Base-by-base conservation (phyloP, 2,329 filamentous ascomycete species). In the Cryphonectria nitschkei region DNA sequence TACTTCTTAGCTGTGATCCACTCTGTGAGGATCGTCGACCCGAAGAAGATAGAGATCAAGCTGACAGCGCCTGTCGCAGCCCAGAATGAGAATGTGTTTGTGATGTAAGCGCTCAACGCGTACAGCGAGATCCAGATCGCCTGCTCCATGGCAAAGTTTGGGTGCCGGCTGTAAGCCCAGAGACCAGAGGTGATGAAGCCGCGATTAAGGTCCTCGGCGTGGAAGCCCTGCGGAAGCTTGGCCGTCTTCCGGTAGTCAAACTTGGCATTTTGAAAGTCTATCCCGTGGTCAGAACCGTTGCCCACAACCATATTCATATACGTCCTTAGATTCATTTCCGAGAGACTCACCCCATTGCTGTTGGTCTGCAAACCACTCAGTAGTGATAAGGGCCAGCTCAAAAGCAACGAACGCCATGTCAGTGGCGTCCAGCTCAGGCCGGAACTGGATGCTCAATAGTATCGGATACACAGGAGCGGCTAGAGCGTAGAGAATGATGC, bases 111-210 rank as follows among this genome's bases (percentile, higher is more conserved):
- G 75, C 88, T 89, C 96, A 95, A 99, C 77, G 93, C 88, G 80
- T 98, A 98, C 67, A 98, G 81, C 11, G 90, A 83, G 68, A 97
- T 86, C 96, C 96, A 99, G 76, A 98, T 90, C 41, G 90, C 85
- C 82, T 98, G 96, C 82, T 99, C 96, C 6, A 93, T 93, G 6
- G 93, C 89, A 78, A 98, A 99, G 81, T 99, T 99, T 64, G 96
- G 96, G 80, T 99, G 97, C 62, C 96, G 88, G 75, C 92, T 95
- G 84, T 91, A 94, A 0, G 90, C 91, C 91, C 93, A 99, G 9
- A 99, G 84, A 0, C 96, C 96, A 5, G 86, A 89, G 11, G 93
- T 92, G 74, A 93, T 86, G 82, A 99, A 99, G 58, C 96, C 96
- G 52, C 95, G 92, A 74, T 98, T 93, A 37, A 99, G 88, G 68